Evolutionary conservation across 148 eudicot species (phyloP).

Genomic region (Heliosperma pusillum): DNA sequence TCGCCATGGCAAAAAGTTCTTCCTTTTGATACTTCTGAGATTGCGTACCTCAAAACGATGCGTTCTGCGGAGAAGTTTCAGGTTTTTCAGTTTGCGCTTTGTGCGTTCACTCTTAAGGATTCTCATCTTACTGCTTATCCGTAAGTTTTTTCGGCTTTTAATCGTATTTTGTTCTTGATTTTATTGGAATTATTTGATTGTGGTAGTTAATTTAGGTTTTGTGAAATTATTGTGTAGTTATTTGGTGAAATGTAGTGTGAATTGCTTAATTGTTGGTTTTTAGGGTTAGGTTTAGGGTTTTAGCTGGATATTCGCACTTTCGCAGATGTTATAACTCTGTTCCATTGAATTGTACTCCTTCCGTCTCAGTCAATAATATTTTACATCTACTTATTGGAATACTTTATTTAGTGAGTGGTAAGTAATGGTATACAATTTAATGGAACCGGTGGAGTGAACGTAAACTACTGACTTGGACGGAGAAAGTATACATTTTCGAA

Average conservation of each 20-base stretch:
- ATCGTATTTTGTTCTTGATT: not conserved
- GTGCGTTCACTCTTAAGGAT: conserved; percentile 63
- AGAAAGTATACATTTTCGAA: too few species aligned
- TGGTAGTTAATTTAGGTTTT: not conserved
- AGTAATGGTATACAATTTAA: too few species aligned
- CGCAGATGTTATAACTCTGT: not conserved
- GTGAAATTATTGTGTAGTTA: not conserved
- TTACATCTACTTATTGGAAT: too few species aligned
- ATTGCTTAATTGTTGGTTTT: not conserved
- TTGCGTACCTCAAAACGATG: conserved; percentile 67
- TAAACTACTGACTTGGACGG: too few species aligned
- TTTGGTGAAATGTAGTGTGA: not conserved
- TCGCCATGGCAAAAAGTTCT: conserved; percentile 71
- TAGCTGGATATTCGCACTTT: conserved; percentile 4
- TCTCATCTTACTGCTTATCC: conserved; percentile 73
- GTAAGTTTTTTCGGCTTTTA: conserved; percentile 32
- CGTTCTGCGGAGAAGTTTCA: conserved; percentile 69
- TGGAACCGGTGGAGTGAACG: too few species aligned
- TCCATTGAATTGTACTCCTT: too few species aligned
- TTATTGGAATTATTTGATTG: not conserved
- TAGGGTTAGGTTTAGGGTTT: not conserved
- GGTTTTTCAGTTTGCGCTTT: conserved; percentile 79
- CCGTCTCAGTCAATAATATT: too few species aligned
- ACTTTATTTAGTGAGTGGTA: too few species aligned
- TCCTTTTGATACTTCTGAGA: conserved; percentile 62